A percentile compares a stretch with the other conserved stretches of the same genome.
Conservation (phyloP, 495 filamentous ascomycete species). For the Podospora appendiculata region DNA sequence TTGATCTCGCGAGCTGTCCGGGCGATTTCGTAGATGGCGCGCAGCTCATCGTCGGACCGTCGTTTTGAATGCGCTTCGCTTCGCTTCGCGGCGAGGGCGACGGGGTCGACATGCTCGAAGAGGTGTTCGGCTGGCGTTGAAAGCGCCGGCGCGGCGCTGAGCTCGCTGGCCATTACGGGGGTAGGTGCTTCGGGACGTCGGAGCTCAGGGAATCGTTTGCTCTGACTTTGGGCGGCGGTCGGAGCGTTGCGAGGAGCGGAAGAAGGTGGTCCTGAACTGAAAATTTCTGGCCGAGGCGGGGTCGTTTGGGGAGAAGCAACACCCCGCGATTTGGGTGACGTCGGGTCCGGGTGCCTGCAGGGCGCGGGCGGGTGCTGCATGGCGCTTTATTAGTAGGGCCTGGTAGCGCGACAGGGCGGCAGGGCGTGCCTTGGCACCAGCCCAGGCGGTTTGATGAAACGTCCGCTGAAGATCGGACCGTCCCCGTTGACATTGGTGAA, state of each 20-base stretch:
- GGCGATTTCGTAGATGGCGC: slow-evolving; percentile 76
- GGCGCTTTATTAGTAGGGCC: not conserved
- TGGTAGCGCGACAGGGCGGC: not conserved
- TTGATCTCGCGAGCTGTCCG: slow-evolving; percentile 70
- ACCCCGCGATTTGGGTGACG: slow-evolving; percentile 15
- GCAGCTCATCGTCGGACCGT: slow-evolving; percentile 63
- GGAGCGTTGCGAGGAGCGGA: not conserved
- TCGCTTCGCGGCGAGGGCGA: slow-evolving; percentile 20
- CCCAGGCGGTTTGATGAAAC: no score
- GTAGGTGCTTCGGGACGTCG: no score
- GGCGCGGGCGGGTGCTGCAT: not conserved
- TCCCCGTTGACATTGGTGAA: no score
- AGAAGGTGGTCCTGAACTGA: not conserved
- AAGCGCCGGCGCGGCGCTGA: slow-evolving; percentile 58
- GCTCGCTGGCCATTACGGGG: slow-evolving; percentile 24
- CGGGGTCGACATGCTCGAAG: slow-evolving; percentile 50
- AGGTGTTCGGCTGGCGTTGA: slow-evolving; percentile 83
- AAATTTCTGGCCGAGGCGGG: slow-evolving; percentile 9
- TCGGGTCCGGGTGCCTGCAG: slow-evolving; percentile 4
- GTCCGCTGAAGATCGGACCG: no score
- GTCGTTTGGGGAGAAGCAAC: not conserved
- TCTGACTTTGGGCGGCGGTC: not conserved
- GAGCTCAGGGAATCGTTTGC: not conserved
- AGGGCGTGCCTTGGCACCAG: no score
- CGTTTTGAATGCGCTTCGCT: slow-evolving; percentile 26